Conservation (phyloP, 78 protist species). For the Pigoraptor vietnamica region DNA sequence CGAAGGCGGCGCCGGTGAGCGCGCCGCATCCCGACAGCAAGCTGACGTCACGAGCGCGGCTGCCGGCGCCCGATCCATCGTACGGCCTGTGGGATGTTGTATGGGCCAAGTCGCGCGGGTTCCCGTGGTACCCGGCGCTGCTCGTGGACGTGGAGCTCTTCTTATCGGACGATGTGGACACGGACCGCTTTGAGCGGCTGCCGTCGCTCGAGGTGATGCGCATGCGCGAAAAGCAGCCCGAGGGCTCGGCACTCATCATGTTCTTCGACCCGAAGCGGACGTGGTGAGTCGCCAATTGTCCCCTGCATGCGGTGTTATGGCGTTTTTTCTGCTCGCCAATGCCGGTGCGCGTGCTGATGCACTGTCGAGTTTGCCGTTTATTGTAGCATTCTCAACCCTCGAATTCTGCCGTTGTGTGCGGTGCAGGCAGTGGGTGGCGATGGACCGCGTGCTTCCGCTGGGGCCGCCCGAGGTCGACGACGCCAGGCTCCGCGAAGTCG, state of each 20-base stretch:
- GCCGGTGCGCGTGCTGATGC: background rate
- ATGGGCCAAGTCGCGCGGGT: background rate
- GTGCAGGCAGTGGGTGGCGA: background rate
- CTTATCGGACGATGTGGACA: background rate
- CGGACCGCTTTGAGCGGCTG: background rate
- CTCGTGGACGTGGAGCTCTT: background rate
- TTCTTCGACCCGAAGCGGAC: background rate
- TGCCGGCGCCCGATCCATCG: background rate
- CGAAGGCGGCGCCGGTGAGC: background rate
- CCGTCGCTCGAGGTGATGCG: background rate
- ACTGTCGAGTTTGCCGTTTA: background rate
- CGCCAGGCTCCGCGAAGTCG: background rate
- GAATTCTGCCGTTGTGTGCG: background rate
- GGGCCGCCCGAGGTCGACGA: background rate
- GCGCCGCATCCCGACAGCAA: background rate
- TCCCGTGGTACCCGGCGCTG: background rate
- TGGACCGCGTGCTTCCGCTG: background rate
- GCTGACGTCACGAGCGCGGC: background rate
- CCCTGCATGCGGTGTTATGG: background rate
- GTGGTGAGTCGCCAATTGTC: background rate
- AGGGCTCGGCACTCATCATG: background rate
- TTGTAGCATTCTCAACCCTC: background rate
- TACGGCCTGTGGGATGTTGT: background rate
- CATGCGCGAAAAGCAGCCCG: background rate
- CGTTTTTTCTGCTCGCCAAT: background rate